Conservation (phyloP, 257 asterid genomes). For the Solanum rostratum region DNA sequence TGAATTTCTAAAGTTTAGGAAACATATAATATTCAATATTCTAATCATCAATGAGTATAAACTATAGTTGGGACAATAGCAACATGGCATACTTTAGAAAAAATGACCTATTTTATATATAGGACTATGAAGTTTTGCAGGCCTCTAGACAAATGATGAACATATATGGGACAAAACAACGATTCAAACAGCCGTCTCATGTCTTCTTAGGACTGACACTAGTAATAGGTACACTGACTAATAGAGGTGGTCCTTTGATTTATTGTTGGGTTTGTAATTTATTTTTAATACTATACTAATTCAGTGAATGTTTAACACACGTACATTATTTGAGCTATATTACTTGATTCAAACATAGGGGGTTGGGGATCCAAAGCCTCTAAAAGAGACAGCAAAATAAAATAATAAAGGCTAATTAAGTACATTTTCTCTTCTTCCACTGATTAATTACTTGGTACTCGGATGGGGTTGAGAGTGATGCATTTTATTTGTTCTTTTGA, state of each 20-base stretch:
- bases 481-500: neutral
- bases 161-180: neutral
- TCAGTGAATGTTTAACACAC: neutral
- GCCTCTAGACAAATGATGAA: neutral
- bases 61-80: neutral
- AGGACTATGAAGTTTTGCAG: neutral
- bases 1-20: neutral
- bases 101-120: neutral
- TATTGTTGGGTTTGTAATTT: neutral
- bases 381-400: neutral
- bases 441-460: too few relatives aligned
- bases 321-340: neutral
- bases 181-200: neutral
- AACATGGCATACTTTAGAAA: neutral
- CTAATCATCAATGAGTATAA: neutral
- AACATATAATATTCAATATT: neutral
- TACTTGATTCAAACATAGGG: neutral
- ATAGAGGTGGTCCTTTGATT: neutral
- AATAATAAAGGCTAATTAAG: neutral
- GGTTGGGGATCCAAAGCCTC: neutral
- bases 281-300: neutral
- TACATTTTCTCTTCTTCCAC: too few relatives aligned
- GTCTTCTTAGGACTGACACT: neutral
- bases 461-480: neutral
- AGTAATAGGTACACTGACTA: too few relatives aligned